Conservation (phyloP, 2,329 filamentous ascomycete genomes). For the Colletotrichum scovillei region DNA sequence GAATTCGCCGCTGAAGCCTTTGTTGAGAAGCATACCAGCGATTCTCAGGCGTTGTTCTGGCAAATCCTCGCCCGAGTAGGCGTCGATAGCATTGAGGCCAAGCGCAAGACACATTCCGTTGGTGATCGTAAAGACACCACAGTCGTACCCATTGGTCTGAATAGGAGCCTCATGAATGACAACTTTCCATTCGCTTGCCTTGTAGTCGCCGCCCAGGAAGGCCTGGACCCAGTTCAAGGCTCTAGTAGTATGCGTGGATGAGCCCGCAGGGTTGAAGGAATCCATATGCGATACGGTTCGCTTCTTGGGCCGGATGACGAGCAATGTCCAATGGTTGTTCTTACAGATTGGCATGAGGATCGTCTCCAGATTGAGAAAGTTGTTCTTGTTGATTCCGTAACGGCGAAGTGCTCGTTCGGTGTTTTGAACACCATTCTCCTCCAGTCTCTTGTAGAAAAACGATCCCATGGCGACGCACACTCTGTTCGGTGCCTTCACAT, state of each 20-base stretch:
- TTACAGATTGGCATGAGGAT: conserved; percentile 78
- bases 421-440: conserved; percentile 56
- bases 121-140: conserved; percentile 81
- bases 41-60: conserved; percentile 69
- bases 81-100: conserved; percentile 61
- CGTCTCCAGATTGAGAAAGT: conserved; percentile 73
- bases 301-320: conserved; percentile 72
- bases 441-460: conserved; percentile 71
- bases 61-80: conserved; percentile 66
- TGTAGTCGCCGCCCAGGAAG: conserved; percentile 65
- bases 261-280: conserved; percentile 63
- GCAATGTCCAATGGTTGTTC: conserved; percentile 76
- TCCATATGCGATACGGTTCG: conserved; percentile 76
- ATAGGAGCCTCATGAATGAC: conserved; percentile 60
- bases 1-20: conserved; percentile 73
- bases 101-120: conserved; percentile 74
- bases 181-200: conserved; percentile 69
- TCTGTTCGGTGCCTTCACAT: conserved; percentile 54
- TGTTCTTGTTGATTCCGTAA: conserved; percentile 65
- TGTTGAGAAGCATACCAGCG: conserved; percentile 73
- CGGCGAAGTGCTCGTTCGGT: conserved; percentile 68
- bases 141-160: conserved; percentile 78
- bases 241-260: conserved; percentile 51
- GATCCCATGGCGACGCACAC: conserved; percentile 73
- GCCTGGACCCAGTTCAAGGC: conserved; percentile 67